These are phyloP conservation scores for Corinectria fuckeliana DNA, from an alignment of 2,329 filamentous ascomycete genomes.

Conservation along the genomic window DNA sequence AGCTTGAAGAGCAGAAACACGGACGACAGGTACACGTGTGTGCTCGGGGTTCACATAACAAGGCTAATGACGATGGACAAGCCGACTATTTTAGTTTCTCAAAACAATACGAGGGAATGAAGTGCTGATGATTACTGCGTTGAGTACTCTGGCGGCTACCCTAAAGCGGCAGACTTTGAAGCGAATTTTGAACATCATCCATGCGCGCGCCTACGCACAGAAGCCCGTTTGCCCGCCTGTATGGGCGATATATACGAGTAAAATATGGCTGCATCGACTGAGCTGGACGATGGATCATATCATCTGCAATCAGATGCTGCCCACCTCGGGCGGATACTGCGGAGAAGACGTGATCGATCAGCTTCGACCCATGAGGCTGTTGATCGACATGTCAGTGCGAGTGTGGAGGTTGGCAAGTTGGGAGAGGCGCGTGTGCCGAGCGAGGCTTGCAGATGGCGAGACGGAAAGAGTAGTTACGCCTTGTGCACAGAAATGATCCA, in stretches of 20 bases:
- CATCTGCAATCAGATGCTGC: background rate
- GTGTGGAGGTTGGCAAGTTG: background rate
- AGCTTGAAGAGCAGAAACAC: background rate
- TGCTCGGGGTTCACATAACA: background rate
- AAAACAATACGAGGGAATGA: background rate
- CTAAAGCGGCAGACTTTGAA: background rate
- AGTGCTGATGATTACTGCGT: background rate
- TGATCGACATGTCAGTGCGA: conserved; percentile 6
- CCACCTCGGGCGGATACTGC: background rate
- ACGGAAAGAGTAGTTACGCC: background rate
- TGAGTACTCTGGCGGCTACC: background rate
- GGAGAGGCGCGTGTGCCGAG: background rate
- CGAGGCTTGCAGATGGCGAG: too few relatives aligned
- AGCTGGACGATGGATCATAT: conserved; percentile 14
- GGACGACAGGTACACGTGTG: background rate
- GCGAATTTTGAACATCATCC: background rate
- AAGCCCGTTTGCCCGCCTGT: background rate
- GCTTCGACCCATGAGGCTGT: conserved; percentile 7
- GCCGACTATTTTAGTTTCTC: background rate
- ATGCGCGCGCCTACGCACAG: background rate
- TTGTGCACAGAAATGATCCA: background rate
- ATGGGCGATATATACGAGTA: conserved; percentile 5
- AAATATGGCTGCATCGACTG: background rate
- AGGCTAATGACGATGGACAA: background rate
- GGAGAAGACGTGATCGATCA: conserved; percentile 12